Evolutionary conservation across 2,329 filamentous ascomycete species (phyloP).

Genomic region (Zasmidium cellare): DNA sequence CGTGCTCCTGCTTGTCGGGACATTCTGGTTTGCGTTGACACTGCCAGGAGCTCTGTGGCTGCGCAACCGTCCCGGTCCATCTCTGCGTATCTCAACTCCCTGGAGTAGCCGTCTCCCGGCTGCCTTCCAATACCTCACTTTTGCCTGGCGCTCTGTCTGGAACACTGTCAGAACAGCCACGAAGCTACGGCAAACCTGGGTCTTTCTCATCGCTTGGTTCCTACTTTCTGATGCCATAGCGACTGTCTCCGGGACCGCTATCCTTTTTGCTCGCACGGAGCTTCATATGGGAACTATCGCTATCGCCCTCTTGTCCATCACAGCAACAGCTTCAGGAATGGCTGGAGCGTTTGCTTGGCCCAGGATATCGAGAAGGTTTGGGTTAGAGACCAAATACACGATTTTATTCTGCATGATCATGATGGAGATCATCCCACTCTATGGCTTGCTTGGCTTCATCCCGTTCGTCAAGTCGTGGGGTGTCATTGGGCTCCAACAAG

Average conservation of each 20-base stretch:
- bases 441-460: slow-evolving; percentile 81
- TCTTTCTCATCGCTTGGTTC: slow-evolving; percentile 86
- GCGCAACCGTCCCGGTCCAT: slow-evolving; percentile 65
- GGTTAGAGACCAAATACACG: slow-evolving; percentile 73
- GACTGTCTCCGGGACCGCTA: slow-evolving; percentile 89
- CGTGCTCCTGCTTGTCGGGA: slow-evolving; percentile 76
- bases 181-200: slow-evolving; percentile 66
- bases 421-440: slow-evolving; percentile 87
- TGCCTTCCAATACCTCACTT: slow-evolving; percentile 66
- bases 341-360: slow-evolving; percentile 86
- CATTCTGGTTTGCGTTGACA: slow-evolving; percentile 87
- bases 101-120: slow-evolving; percentile 18
- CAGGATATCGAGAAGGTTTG: slow-evolving; percentile 66
- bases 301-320: slow-evolving; percentile 84
- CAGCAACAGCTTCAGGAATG: slow-evolving; percentile 81
- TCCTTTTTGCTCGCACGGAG: slow-evolving; percentile 88
- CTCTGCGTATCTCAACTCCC: slow-evolving; percentile 53
- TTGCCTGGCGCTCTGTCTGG: slow-evolving; percentile 80
- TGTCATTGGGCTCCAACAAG: slow-evolving; percentile 76
- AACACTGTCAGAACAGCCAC: slow-evolving; percentile 72
- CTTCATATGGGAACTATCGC: slow-evolving; percentile 84
- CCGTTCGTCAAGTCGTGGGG: slow-evolving; percentile 72
- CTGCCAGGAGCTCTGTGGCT: slow-evolving; percentile 83
- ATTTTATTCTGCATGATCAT: slow-evolving; percentile 80
- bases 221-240: slow-evolving; percentile 88